These are phyloP conservation scores for Podila minutissima DNA, from an alignment of 192 early-diverging fungal species.

Conservation along the genomic window DNA sequence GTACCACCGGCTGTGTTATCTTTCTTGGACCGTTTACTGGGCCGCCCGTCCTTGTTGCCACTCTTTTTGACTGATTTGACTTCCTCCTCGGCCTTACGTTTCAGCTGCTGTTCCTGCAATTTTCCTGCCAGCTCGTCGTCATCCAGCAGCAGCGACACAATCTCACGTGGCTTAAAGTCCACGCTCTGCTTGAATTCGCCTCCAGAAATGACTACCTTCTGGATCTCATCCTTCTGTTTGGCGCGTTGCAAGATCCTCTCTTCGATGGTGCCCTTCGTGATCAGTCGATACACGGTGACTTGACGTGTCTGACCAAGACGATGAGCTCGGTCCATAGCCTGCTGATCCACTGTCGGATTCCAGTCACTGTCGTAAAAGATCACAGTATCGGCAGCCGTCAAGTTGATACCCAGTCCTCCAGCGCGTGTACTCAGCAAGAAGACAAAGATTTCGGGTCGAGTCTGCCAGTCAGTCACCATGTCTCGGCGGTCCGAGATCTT, in stretches of 20 bases:
- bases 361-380: conserved; percentile 92
- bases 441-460: conserved; percentile 84
- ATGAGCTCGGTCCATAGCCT: conserved; percentile 92
- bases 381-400: conserved; percentile 90
- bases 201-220: conserved; percentile 92
- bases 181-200: conserved; percentile 81
- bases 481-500: conserved; percentile 88
- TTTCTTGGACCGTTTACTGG: conserved; percentile 27
- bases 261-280: conserved; percentile 84
- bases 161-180: conserved; percentile 92
- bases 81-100: conserved; percentile 64
- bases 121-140: conserved; percentile 74
- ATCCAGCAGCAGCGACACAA: conserved; percentile 85
- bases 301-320: conserved; percentile 86
- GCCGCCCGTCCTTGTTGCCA: conserved; percentile 2
- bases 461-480: conserved; percentile 94
- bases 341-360: conserved; percentile 93
- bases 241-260: conserved; percentile 86
- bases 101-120: conserved; percentile 62
- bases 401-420: conserved; percentile 90
- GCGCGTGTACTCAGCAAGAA: conserved; percentile 87
- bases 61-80: conserved; percentile 42
- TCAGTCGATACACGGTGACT: conserved; percentile 85
- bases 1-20: conserved; percentile 6
- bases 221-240: conserved; percentile 94